Evolutionary conservation across 2,329 filamentous ascomycete species (phyloP).

Genomic region (Xylariaceae sp.): DNA sequence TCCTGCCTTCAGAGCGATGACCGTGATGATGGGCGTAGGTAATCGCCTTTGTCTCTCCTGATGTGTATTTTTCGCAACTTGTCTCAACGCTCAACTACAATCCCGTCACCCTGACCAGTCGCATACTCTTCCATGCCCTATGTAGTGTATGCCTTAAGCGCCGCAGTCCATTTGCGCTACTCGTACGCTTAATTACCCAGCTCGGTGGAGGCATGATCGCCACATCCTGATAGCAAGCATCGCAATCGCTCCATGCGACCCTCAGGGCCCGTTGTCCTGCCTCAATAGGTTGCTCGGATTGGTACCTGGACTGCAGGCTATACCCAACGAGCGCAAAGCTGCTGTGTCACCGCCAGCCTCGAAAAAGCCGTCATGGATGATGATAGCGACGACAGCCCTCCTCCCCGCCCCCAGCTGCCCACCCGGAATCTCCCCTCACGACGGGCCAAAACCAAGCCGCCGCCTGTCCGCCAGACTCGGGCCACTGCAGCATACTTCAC

Average conservation of each 20-base stretch:
- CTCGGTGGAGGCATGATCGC: background rate
- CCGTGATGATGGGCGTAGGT: too few species aligned
- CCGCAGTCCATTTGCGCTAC: background rate
- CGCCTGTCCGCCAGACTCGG: slow-evolving; percentile 26
- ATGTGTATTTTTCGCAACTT: background rate
- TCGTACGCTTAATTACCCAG: background rate
- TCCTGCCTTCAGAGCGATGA: too few species aligned
- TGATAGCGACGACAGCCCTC: slow-evolving; percentile 16
- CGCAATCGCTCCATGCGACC: slow-evolving; percentile 1
- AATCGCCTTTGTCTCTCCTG: background rate
- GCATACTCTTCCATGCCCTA: background rate
- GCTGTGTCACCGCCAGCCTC: slow-evolving; percentile 10
- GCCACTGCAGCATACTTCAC: slow-evolving; percentile 27
- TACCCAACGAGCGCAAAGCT: slow-evolving; percentile 2
- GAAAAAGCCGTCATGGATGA: slow-evolving; percentile 21
- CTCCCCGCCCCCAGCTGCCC: slow-evolving; percentile 20
- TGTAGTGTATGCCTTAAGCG: background rate
- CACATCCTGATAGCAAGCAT: background rate
- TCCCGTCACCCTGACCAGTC: too few species aligned
- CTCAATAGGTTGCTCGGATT: background rate
- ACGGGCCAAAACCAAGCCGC: slow-evolving; percentile 30
- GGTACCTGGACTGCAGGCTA: background rate
- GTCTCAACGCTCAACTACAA: background rate
- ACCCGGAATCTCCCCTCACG: slow-evolving; percentile 29
- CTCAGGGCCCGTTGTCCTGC: background rate